Evolutionary conservation across 2,329 filamentous ascomycete species (phyloP), one percentile per base, ranked within the genome.

Genomic region (Tolypocladium paradoxum): DNA sequence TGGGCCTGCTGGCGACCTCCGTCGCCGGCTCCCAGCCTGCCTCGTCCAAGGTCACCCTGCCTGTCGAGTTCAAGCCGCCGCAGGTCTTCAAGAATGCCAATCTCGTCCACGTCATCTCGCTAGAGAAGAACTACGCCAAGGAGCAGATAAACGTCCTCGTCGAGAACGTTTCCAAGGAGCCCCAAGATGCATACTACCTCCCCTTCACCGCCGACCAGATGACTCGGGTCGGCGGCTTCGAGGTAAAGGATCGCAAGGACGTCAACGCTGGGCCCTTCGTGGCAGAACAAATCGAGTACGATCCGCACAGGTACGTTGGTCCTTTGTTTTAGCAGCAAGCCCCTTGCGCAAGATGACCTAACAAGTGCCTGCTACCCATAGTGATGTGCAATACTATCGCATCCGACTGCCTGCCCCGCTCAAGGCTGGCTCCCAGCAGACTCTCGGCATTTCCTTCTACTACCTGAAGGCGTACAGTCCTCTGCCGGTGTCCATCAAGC

Each of bases 81-180:
- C 88, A 90, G 68, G 88, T 91, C 60, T 99, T 96, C 76, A 90
- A 91, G 74, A 96, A 99, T 72, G 80, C 79, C 70, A 97, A 99
- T 69, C 73, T 97, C 33, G 87, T 97, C 50, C 88, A 93, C 64
- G 85, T 87, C 58, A 85, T 95, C 65, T 96, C 95, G 60, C 73
- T 96, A 54, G 92, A 97, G 72, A 97, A 96, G 77, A 88, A 84
- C 61, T 97, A 93, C 65, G 84, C 85, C 53, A 85, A 90, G 66
- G 92, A 97, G 72, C 87, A 85, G 16, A 83, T 96, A 77, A 96
- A 97, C 72, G 85, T 96, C n/a, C 78, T 95, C 50, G 83, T 99
- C 58, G 87, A 96, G 75, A 99, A 99, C 69, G 77, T 88, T 60
- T 88, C 86, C 64, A 78, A 80, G 56, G 75, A 85, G 60, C 80